Base-by-base conservation (phyloP, 495 filamentous ascomycete genomes). In the Podospora bellae-mahoneyi region DNA sequence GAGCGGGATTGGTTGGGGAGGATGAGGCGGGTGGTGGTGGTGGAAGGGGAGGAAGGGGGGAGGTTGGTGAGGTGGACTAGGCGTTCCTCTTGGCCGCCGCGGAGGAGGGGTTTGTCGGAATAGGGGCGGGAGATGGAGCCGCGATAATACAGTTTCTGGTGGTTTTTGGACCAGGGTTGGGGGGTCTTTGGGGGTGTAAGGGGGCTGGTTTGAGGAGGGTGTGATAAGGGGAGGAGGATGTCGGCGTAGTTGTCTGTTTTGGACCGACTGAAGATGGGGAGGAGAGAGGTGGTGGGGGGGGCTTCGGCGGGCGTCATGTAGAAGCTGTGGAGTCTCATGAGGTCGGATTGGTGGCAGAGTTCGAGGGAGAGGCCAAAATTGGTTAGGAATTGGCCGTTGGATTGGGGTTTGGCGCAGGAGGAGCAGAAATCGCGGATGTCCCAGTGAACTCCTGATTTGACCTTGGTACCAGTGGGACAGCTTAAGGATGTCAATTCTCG, bases 151-250 rank as follows among this genome's bases (percentile, higher is more conserved):
- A 91, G 75, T 0, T 74, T 76, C 16, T 86, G 77, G 34, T 76
- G 71, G 70, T 90, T 91, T 32, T 82, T 68, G 5, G 77, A 74
- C 78, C 88, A 90, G 0, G 66, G 54, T 3, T 71, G 61, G 0
- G 62, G 34, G n/a, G 28, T 19, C 0, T 48, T 54, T 9, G 61
- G 44, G 55, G 23, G 16, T 53, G 23, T 30, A 62, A 48, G 2
- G 2, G 9, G 9, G 7, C 1, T 48, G 39, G 39, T 13, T 10
- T 39, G 63, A 23, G 13, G 60, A 39, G 64, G 64, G 15, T 88
- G 89, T 61, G 90, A 89, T 1, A 97, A 67, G 85, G 94, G 94
- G 66, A 96, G 93, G 10, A 97, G 77, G n/a, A 97, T 86, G 69
- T 90, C 87, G 69, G 79, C 80, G 76, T 84, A 88, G 62, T 87